These are phyloP conservation scores for Psilocybe tampanensis DNA, from an alignment of 768 basidiomycete species.

Conservation along the genomic window DNA sequence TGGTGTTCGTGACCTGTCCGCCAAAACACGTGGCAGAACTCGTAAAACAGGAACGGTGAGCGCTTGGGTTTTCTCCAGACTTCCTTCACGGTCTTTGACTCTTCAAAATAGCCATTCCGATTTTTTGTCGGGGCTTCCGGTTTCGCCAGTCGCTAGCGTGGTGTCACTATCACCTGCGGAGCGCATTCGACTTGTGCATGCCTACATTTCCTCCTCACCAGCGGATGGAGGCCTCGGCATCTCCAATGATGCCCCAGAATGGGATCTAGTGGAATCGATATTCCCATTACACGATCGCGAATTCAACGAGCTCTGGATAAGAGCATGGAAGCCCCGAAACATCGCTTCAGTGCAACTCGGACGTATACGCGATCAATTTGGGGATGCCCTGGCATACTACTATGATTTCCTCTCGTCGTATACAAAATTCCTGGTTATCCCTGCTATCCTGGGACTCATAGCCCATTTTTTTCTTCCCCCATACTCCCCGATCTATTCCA, in stretches of 20 bases:
- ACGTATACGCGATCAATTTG: conserved; percentile 76
- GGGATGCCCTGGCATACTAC: conserved; percentile 83
- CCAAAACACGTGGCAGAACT: conserved; percentile 61
- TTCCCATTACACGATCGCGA: conserved; percentile 83
- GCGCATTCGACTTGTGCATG: conserved; percentile 77
- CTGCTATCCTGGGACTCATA: conserved; percentile 67
- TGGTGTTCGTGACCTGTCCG: conserved; percentile 78
- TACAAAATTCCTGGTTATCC: conserved; percentile 76
- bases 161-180: conserved; percentile 67
- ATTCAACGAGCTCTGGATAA: conserved; percentile 82
- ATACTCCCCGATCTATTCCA: conserved; percentile 79
- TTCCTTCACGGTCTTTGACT: not conserved
- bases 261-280: conserved; percentile 81
- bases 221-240: conserved; percentile 87
- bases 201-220: conserved; percentile 67
- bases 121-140: conserved; percentile 72
- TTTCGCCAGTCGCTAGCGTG: conserved; percentile 45
- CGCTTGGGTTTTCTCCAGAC: conserved; percentile 3
- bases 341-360: conserved; percentile 67
- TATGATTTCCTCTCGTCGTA: conserved; percentile 89
- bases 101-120: conserved; percentile 61
- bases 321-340: conserved; percentile 68
- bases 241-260: conserved; percentile 67
- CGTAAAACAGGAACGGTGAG: conserved; percentile 75
- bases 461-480: conserved; percentile 72